Conservation (phyloP, 768 basidiomycete species). For the Amanita subjunquillea region DNA sequence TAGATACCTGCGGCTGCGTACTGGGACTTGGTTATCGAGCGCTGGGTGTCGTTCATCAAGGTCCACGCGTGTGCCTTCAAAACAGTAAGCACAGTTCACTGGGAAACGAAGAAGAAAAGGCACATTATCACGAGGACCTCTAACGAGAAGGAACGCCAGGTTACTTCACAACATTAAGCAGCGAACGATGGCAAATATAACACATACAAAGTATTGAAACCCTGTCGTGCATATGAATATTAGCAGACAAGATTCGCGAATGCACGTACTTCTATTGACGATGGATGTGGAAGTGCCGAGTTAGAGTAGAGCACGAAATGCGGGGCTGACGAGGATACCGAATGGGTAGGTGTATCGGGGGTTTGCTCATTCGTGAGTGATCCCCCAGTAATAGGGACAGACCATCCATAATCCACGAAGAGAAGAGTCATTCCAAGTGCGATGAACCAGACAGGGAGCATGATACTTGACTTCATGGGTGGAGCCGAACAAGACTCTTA, state of each 20-base stretch:
- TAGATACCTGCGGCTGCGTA: constrained; percentile 53
- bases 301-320: constrained; percentile 39
- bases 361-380: background rate
- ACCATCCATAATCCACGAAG: background rate
- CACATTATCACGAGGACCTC: constrained; percentile 50
- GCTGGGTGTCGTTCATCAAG: background rate
- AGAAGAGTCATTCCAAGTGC: background rate
- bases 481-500: no score
- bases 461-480: no score
- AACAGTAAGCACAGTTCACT: background rate
- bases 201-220: constrained; percentile 4
- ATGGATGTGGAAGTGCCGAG: constrained; percentile 32
- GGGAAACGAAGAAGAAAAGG: background rate
- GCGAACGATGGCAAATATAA: background rate
- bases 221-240: background rate
- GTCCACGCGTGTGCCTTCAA: constrained; percentile 3
- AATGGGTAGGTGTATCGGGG: constrained; percentile 18
- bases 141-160: constrained; percentile 44
- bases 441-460: background rate
- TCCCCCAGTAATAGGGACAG: background rate
- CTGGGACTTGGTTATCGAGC: constrained; percentile 33
- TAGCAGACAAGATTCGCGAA: constrained; percentile 14
- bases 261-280: constrained; percentile 21
- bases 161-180: constrained; percentile 15
- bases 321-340: constrained; percentile 34